Evolutionary conservation across 2,329 filamentous ascomycete species (phyloP), one percentile per base, ranked within the genome.

Genomic region (Alternaria sp.): DNA sequence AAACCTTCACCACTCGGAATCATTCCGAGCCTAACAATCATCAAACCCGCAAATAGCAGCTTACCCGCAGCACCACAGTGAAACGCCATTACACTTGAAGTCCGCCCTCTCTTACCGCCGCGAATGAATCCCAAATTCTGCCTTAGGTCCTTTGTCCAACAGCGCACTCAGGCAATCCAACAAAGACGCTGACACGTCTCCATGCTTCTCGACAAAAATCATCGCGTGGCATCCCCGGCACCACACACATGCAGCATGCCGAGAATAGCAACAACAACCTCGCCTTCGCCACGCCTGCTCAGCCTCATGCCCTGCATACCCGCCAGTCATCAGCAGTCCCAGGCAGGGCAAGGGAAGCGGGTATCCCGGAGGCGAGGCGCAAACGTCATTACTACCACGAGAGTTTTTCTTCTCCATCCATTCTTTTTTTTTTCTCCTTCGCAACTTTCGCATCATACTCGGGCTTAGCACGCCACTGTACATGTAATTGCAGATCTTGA

Each of bases 241-340:
- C 25, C 41, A 53, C 26, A 43, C 56, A 51, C 51, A 66, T 61
- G 60, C 66, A 62, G 20, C 55, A 18, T 61, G 61, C 66, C 66
- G 64, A 69, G 59, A 69, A 69, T 65, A 67, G 61, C 45, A 51
- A 28, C 33, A 51, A 20, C 37, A 6, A 37, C 30, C 44, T 25
- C 44, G 55, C 46, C 60, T 47, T 58, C 41, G 64, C 64, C 64
- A 64, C 61, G 33, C 53, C 33, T 30, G 15, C 54, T 61, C 64
- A 50, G 61, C 44, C 37, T 44, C 18, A 15, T 61, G 46, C 58
- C 64, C 57, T 66, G 56, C 57, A 65, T 60, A 33, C 14, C 26
- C 46, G 30, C 55, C 49, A 28, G 55, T 30, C 44, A 26, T 46
- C 33, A 59, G 20, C 44, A 33, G 45, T 18, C 37, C 37, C 44